Conservation (phyloP, 257 asterid species). For the Scutellaria galericulata region DNA sequence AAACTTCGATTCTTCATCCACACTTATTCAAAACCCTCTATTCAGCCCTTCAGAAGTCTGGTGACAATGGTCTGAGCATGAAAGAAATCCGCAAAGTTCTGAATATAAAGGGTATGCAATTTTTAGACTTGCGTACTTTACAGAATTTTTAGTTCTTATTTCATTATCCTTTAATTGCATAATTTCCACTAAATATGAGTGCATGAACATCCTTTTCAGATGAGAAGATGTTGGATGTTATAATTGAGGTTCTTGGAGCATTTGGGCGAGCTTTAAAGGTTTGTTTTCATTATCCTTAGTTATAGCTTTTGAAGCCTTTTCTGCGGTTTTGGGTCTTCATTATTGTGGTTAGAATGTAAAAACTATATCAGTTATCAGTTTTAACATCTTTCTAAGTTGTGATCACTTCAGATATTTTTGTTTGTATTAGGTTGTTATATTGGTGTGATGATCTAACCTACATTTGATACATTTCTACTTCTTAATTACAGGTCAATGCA, state of each 20-base stretch:
- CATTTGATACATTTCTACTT: slow-evolving; percentile 19
- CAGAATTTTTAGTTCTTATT: slow-evolving; percentile 7
- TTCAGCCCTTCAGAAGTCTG: slow-evolving; percentile 83
- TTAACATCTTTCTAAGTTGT: neutral
- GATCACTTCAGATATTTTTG: neutral
- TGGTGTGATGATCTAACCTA: slow-evolving; percentile 23
- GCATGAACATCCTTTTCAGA: slow-evolving; percentile 52
- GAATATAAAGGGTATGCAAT: slow-evolving; percentile 57
- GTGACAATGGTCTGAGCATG: slow-evolving; percentile 93
- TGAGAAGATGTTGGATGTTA: slow-evolving; percentile 55
- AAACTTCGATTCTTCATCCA: slow-evolving; percentile 47
- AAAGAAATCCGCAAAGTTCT: slow-evolving; percentile 61
- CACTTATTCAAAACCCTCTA: slow-evolving; percentile 64
- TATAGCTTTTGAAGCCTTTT: slow-evolving; percentile 21
- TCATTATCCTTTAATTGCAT: slow-evolving; percentile 17
- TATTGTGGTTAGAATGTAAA: neutral
- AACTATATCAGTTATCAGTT: neutral
- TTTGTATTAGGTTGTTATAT: slow-evolving; percentile 1
- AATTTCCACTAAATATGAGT: slow-evolving; percentile 34
- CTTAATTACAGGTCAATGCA: slow-evolving; percentile 69
- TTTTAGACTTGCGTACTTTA: slow-evolving; percentile 34
- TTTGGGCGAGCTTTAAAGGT: slow-evolving; percentile 88
- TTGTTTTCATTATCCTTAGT: slow-evolving; percentile 28
- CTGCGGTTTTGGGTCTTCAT: slow-evolving; percentile 21
- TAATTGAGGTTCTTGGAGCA: slow-evolving; percentile 77